Evolutionary conservation across 768 basidiomycete genomes (phyloP).

Genomic region (Podaxis pistillaris): DNA sequence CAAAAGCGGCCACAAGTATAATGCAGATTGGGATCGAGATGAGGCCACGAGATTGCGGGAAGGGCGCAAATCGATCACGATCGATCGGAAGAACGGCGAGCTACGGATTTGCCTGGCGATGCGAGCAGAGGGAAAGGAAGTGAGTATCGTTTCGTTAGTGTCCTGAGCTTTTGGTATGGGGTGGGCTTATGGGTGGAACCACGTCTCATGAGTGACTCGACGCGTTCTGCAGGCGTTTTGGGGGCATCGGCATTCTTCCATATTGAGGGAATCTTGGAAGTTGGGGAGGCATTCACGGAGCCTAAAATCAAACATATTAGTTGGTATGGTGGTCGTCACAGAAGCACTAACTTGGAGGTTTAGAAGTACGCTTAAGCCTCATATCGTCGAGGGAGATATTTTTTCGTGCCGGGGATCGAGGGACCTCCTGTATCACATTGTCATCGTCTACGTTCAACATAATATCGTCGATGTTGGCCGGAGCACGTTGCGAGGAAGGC

Average conservation of each 20-base stretch:
- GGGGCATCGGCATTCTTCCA: slow-evolving; percentile 47
- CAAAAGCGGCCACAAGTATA: not conserved
- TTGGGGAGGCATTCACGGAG: not conserved
- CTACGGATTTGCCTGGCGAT: slow-evolving; percentile 16
- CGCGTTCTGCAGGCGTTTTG: slow-evolving; percentile 32
- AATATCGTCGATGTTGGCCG: slow-evolving; percentile 12
- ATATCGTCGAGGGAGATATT: slow-evolving; percentile 13
- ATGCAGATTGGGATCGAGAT: not conserved
- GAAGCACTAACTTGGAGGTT: not conserved
- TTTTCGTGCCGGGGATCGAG: slow-evolving; percentile 6
- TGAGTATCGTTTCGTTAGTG: slow-evolving; percentile 49
- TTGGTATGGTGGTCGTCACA: not conserved
- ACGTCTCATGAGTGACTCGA: slow-evolving; percentile 27
- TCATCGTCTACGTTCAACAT: slow-evolving; percentile 8
- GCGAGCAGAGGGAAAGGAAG: slow-evolving; percentile 42
- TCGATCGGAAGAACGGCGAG: slow-evolving; percentile 5
- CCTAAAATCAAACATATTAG: not conserved
- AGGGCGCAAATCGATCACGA: slow-evolving; percentile 1
- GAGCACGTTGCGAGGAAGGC: slow-evolving; percentile 1
- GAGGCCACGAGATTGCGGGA: not conserved
- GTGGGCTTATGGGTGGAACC: slow-evolving; percentile 22
- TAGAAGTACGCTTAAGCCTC: not conserved
- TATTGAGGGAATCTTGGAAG: slow-evolving; percentile 40
- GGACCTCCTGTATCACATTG: slow-evolving; percentile 10
- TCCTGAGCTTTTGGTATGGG: slow-evolving; percentile 39